Conservation (phyloP, 371 early-diverging fungal genomes). For the Coemansia sp. region DNA sequence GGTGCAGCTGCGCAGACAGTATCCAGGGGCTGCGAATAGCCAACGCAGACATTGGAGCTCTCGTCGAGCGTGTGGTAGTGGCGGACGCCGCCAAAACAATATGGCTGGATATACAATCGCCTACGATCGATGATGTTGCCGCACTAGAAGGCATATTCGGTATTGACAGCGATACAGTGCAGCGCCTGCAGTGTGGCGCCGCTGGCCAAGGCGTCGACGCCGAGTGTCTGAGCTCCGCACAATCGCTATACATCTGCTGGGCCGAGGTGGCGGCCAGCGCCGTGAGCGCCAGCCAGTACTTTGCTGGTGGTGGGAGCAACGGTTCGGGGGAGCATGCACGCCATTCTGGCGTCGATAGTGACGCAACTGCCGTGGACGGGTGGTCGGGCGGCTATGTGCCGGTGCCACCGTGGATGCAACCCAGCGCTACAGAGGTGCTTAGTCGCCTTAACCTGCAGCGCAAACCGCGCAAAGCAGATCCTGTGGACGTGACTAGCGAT, state of each 20-base stretch:
- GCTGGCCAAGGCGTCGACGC: not conserved
- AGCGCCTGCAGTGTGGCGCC: slow-evolving; percentile 5
- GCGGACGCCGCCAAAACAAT: slow-evolving; percentile 9
- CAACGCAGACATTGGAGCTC: slow-evolving; percentile 5
- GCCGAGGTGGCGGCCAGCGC: slow-evolving; percentile 24
- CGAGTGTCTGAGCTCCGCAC: slow-evolving; percentile 12
- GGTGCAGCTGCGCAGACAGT: slow-evolving; percentile 5
- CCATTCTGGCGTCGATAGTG: not conserved
- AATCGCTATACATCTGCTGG: slow-evolving; percentile 39
- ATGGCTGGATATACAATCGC: slow-evolving; percentile 35
- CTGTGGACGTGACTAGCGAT: not conserved
- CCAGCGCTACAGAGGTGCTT: slow-evolving; percentile 43
- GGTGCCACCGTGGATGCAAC: slow-evolving; percentile 45
- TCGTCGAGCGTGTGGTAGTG: slow-evolving; percentile 13
- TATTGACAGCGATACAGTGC: slow-evolving; percentile 9
- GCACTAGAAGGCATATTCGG: slow-evolving; percentile 32
- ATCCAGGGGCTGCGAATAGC: slow-evolving; percentile 16
- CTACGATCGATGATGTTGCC: slow-evolving; percentile 18
- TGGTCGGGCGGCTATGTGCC: slow-evolving; percentile 35
- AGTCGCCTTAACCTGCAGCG: slow-evolving; percentile 17
- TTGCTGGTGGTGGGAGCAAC: slow-evolving; percentile 5
- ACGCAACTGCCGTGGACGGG: not conserved
- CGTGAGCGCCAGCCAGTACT: slow-evolving; percentile 15
- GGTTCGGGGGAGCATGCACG: not conserved
- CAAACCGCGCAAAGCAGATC: not conserved